Evolutionary conservation across 805 yeast species (phyloP).

Genomic region (Lipomyces yamadae): DNA sequence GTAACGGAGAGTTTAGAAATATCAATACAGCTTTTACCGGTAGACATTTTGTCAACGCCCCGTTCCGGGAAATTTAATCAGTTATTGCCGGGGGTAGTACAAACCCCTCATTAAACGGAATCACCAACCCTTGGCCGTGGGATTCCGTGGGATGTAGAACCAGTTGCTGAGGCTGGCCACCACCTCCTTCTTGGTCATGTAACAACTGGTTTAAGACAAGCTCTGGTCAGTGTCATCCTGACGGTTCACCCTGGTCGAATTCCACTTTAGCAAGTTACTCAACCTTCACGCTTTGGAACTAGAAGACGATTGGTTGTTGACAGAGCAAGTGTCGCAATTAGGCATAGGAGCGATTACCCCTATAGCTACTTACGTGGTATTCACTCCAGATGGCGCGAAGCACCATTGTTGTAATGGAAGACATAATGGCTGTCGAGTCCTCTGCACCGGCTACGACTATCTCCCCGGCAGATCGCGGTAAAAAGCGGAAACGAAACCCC

Average conservation of each 20-base stretch:
- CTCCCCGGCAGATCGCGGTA: neutral
- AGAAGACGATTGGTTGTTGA: neutral
- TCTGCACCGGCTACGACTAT: neutral
- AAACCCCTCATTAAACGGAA: no score
- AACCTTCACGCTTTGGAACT: neutral
- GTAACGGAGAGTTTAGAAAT: neutral
- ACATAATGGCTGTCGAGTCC: neutral
- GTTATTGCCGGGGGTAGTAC: no score
- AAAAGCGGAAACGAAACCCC: slow-evolving; percentile 1
- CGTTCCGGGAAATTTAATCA: no score
- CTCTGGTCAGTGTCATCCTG: neutral
- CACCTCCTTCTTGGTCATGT: no score
- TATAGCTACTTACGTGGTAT: neutral
- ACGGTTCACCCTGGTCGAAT: neutral
- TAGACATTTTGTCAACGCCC: no score
- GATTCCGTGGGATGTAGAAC: no score
- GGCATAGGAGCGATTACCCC: neutral
- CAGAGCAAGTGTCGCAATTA: neutral
- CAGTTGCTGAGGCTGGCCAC: no score
- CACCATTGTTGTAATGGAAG: neutral
- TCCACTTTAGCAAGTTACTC: neutral
- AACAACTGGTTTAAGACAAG: no score
- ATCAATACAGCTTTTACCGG: neutral
- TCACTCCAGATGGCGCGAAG: neutral
- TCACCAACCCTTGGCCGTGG: no score